Conservation (phyloP, 2,329 filamentous ascomycete species). For the Penicillium sp. region DNA sequence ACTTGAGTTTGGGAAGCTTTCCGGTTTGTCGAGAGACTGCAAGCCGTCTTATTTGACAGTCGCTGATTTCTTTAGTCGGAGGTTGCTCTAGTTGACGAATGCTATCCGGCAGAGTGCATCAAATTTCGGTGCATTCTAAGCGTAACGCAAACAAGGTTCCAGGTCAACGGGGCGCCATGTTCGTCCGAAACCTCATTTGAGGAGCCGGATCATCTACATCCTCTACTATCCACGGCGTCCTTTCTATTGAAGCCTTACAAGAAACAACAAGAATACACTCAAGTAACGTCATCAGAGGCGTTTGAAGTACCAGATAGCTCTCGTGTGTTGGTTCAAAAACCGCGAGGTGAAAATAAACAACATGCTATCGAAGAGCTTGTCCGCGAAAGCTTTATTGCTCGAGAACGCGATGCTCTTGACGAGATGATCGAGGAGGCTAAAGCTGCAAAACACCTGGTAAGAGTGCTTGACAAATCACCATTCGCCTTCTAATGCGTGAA, state of each 20-base stretch:
- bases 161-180: conserved; percentile 35
- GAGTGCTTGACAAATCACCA: conserved; percentile 5
- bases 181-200: conserved; percentile 10
- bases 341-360: neutral
- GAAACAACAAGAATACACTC: conserved; percentile 20
- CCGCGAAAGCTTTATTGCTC: conserved; percentile 13
- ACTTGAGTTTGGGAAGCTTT: conserved; percentile 56
- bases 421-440: conserved; percentile 68
- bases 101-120: conserved; percentile 72
- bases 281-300: conserved; percentile 22
- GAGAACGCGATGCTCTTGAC: conserved; percentile 62
- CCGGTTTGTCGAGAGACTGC: conserved; percentile 47
- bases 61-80: conserved; percentile 32
- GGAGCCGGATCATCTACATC: conserved; percentile 18
- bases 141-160: conserved; percentile 58
- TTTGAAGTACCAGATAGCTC: conserved; percentile 12
- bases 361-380: conserved; percentile 7
- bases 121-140: conserved; percentile 63
- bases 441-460: conserved; percentile 62
- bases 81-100: conserved; percentile 66
- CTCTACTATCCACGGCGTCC: conserved; percentile 18
- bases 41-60: neutral
- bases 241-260: conserved; percentile 37
- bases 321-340: neutral
- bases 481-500: conserved; percentile 23